Base-by-base conservation (phyloP, 495 filamentous ascomycete genomes). In the Penicillium taxi region DNA sequence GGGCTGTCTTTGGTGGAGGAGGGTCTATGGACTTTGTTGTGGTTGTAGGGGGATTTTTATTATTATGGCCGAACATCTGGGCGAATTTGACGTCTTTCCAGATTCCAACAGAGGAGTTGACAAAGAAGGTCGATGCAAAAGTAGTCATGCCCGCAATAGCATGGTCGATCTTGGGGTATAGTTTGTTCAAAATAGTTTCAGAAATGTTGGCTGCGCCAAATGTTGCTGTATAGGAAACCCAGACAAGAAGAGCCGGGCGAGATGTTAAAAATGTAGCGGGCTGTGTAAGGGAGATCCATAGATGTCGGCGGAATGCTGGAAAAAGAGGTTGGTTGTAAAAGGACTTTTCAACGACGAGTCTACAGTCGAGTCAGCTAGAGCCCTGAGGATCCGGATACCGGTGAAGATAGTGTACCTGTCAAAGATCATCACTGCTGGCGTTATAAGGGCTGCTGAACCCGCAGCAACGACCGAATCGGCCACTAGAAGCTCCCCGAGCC, bases 161-260 rank as follows among this genome's bases (percentile, higher is more conserved):
- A 2, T 77, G 53, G 38, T 73, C 59, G 42, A 80, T 64, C 11
- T 63, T 58, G 45, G 69, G 57, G 26, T 64, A 63, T 30, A 62
- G 41, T 17, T 53, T 49, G 22, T 44, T 42, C 22, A 64, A 47
- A 20, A 66, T 32, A 3, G 64, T 67, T 27, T 65, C 58, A 19
- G 91, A 73, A 8, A 73, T 60, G 66, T 94, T 94, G 43, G 88
- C 88, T 0, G 84, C 85, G 26, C 86, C 64, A 61, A 93, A 94
- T 36, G 88, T 94, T 46, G 86, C 82, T 35, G 77, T 81, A 70
- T 95, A 95, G 12, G 91, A 67, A 55, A 75, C 68, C 63, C 83
- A 86, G 55, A 95, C 81, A 21, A 93, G 73, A 40, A 74, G 78
- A 60, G 82, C 84, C 9, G 88, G 85, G 31, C 75, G 79, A 8